Evolutionary conservation across 2,329 filamentous ascomycete genomes (phyloP), one percentile per base, ranked within the genome.

Genomic region (Akanthomyces dipterigenus): DNA sequence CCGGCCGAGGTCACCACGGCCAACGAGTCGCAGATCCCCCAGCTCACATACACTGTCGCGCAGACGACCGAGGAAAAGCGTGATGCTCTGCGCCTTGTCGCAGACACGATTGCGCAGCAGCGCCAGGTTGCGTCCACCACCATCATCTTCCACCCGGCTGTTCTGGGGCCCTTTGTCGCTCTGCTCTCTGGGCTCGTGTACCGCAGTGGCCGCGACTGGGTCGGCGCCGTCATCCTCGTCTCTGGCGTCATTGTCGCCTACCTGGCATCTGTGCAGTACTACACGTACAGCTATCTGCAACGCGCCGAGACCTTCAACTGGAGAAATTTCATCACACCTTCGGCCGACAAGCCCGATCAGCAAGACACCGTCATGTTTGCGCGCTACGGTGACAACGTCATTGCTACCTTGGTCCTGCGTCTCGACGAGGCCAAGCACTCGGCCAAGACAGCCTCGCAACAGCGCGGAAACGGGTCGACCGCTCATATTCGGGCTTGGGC

Each of bases 101-200:
- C 90, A 58, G 90, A 95, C 75, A 90, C 87, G 65, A 85, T 96
- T 61, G 89, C 90, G 28, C 89, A 96, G 71, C 91, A 95, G 75
- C 87, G 89, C 58, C 87, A 91, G 71, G 73, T 82, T 5, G 86
- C 89, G 8, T 84, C 86, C 16, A 76, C 78, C 55, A 76, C 83
- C 63, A 76, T 95, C 63, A 80, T 91, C 64, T 83, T 82, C 69
- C 84, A 91, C 73, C 84, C 83, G 0, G 70, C 81, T 24, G 76
- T 78, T 50, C 67, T 86, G 1, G 73, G 79, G 5, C 70, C 76
- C 14, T 76, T 85, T 20, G 65, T 74, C 45, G 70, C 72, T 2
- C 66, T 70, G 20, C 69, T 81, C 9, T 65, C 71, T 12, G 76
- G 73, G 1, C 61, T 75, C 28, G 70, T 76, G n/a, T 79, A 79